phyloP scores from a whole-genome alignment of 768 basidiomycete species.

The Mycena albidolilacea region DNA sequence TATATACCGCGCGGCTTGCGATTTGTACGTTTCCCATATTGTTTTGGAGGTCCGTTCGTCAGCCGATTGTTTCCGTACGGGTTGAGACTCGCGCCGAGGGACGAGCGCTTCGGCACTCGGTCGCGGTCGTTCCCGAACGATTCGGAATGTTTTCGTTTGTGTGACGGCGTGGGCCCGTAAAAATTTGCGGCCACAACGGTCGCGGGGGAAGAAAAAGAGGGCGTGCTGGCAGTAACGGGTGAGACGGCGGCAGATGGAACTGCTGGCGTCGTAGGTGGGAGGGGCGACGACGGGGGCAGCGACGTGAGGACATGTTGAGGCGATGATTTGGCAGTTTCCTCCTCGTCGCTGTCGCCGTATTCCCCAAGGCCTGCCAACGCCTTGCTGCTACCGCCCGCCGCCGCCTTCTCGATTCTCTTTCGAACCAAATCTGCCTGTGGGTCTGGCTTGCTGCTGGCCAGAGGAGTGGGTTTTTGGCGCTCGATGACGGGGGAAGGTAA shows the following conservation, averaged over 20 bases:
- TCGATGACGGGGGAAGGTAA: conserved; percentile 64
- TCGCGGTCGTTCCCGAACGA: conserved; percentile 26
- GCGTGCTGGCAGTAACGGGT: conserved; percentile 35
- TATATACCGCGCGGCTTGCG: conserved; percentile 25
- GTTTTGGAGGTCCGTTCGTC: neutral
- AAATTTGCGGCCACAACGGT: conserved; percentile 50
- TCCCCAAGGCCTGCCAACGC: conserved; percentile 43
- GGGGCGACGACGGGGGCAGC: conserved; percentile 45
- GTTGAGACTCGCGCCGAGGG: conserved; percentile 29
- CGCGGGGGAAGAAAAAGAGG: conserved; percentile 45
- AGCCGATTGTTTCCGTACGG: conserved; percentile 32
- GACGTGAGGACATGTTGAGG: conserved; percentile 45
- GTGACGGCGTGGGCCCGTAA: conserved; percentile 32
- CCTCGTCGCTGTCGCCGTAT: conserved; percentile 49
- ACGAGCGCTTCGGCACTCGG: conserved; percentile 36
- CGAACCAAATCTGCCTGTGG: conserved; percentile 69
- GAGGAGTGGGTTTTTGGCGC: conserved; percentile 44
- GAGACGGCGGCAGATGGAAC: conserved; percentile 50
- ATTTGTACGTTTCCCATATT: conserved; percentile 22
- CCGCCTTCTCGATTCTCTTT: conserved; percentile 64
- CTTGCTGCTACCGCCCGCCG: conserved; percentile 44
- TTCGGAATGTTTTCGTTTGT: conserved; percentile 39
- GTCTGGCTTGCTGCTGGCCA: conserved; percentile 50
- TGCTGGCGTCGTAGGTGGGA: conserved; percentile 50
- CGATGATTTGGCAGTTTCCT: conserved; percentile 31